Evolutionary conservation across 2,329 filamentous ascomycete species (phyloP).

Genomic region (Arachnopeziza araneosa): DNA sequence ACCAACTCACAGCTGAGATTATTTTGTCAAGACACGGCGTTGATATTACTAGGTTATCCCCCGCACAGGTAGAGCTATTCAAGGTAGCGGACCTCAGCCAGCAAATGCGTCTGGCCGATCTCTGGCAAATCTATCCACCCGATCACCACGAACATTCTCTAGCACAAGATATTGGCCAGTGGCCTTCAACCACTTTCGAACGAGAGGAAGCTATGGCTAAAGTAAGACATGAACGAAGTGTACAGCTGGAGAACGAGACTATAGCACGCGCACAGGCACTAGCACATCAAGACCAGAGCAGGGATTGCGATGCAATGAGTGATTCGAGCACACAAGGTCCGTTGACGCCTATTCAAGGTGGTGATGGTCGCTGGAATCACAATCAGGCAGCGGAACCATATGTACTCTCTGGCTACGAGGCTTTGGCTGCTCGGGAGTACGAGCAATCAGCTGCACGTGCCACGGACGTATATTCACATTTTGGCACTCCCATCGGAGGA

Average conservation of each 20-base stretch:
- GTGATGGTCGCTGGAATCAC: slow-evolving; percentile 46
- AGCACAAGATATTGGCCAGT: slow-evolving; percentile 49
- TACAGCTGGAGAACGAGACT: slow-evolving; percentile 30
- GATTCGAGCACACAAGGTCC: slow-evolving; percentile 31
- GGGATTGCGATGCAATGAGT: slow-evolving; percentile 42
- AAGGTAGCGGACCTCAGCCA: slow-evolving; percentile 67
- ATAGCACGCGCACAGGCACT: slow-evolving; percentile 3
- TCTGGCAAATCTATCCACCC: slow-evolving; percentile 79
- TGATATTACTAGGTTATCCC: slow-evolving; percentile 62
- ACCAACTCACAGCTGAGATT: slow-evolving; percentile 47
- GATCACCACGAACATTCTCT: slow-evolving; percentile 50
- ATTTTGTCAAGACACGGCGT: slow-evolving; percentile 63
- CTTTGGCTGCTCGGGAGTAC: slow-evolving; percentile 59
- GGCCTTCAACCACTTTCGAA: slow-evolving; percentile 48
- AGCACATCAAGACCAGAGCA: slow-evolving; percentile 32
- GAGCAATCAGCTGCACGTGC: slow-evolving; percentile 42
- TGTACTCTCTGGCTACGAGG: slow-evolving; percentile 76
- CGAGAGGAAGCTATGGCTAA: slow-evolving; percentile 50
- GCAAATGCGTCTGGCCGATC: slow-evolving; percentile 68
- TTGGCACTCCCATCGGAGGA: slow-evolving; percentile 36
- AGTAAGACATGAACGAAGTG: slow-evolving; percentile 51
- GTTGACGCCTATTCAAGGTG: slow-evolving; percentile 44
- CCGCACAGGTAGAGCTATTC: slow-evolving; percentile 74
- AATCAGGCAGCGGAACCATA: slow-evolving; percentile 51
- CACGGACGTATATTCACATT: slow-evolving; percentile 41